Evolutionary conservation across 1,284 basidiomycete species (phyloP), one percentile per base, ranked within the genome.

Genomic region (Austropuccinia psidii): DNA sequence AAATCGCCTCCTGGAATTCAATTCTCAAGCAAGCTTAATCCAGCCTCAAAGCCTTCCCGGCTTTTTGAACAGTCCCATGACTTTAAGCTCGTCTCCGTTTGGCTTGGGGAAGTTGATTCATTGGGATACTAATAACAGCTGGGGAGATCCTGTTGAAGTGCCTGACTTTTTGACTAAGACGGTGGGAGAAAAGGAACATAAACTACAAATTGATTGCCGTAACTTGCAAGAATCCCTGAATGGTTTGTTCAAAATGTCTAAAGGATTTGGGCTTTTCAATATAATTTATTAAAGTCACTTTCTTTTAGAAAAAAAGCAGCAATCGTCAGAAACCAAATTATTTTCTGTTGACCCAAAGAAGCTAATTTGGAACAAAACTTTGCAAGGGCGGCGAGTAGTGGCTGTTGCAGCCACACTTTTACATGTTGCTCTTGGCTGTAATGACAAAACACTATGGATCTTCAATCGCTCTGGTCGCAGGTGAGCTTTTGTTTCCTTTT

Each of bases 1-100:
- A 13, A 67, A 24, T 41, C 21, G 9, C 1, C 17, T n/a, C 19
- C 43, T 21, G n/a, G 29, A 37, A 24, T n/a, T 49, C 52, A 74
- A 65, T 11, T 57, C 73, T 21, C 49, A 62, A 35, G 65, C 69
- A 60, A 43, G 43, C 17, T 33, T 62, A 39, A 66, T 50, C 17
- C 45, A 49, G 17, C 66, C 66, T 24, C 70, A 41, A 19, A 62
- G 73, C 66, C 72, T 52, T n/a, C 68, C 73, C 27, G 64, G 3
- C 17, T 29, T 41, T 41, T 27, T 39, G 19, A 43, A 37, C 27
- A 61, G 41, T 27, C 45, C 39, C 33, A 13, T 45, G 1, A 19
- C 58, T 4, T 45, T 39, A 17, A 61, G 7, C 19, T 41, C 33
- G 19, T n/a, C 13, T 9, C 45, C 58, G 19, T 41, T 27, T 24